phyloP scores from a whole-genome alignment of 2,329 filamentous ascomycete species.

The Acrodontium crateriforme region DNA sequence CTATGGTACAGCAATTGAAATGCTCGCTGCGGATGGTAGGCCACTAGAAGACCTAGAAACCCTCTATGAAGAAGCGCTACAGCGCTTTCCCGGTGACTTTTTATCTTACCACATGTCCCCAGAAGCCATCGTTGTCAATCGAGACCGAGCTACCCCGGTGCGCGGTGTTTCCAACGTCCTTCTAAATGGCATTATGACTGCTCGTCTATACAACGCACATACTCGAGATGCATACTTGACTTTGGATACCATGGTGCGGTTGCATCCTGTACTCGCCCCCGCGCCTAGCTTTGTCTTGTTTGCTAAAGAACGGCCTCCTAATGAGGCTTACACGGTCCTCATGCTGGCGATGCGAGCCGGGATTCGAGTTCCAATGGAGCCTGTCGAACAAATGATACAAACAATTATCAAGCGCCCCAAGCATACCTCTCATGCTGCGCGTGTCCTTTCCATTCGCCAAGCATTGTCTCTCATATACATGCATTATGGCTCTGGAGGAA shows the following conservation, averaged over 20 bases:
- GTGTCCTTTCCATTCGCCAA: too few relatives aligned
- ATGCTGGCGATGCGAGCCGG: conserved; percentile 36
- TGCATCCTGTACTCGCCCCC: conserved; percentile 30
- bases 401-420: conserved; percentile 22
- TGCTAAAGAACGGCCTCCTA: conserved; percentile 30
- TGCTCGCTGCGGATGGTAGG: conserved; percentile 29
- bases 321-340: conserved; percentile 35
- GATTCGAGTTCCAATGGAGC: conserved; percentile 18
- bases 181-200: conserved; percentile 35
- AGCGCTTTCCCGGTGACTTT: conserved; percentile 34
- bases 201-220: conserved; percentile 32
- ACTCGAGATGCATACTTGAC: conserved; percentile 36
- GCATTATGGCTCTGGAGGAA: conserved; percentile 26
- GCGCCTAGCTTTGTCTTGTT: conserved; percentile 32
- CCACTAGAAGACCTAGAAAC: conserved; percentile 30
- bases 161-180: conserved; percentile 15
- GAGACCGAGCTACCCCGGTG: conserved; percentile 13
- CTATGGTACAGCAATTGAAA: conserved; percentile 37
- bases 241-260: conserved; percentile 34
- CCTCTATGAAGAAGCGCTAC: conserved; percentile 31
- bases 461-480: conserved; percentile 31
- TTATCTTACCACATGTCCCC: conserved; percentile 34
- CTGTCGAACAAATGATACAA: conserved; percentile 22
- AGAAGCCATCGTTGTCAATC: conserved; percentile 32
- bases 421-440: conserved; percentile 4